Percentiles rank a stretch among this genome's conserved stretches.
Conservation (phyloP, 257 asterid species). For the Nicotiana obtusifolia region DNA sequence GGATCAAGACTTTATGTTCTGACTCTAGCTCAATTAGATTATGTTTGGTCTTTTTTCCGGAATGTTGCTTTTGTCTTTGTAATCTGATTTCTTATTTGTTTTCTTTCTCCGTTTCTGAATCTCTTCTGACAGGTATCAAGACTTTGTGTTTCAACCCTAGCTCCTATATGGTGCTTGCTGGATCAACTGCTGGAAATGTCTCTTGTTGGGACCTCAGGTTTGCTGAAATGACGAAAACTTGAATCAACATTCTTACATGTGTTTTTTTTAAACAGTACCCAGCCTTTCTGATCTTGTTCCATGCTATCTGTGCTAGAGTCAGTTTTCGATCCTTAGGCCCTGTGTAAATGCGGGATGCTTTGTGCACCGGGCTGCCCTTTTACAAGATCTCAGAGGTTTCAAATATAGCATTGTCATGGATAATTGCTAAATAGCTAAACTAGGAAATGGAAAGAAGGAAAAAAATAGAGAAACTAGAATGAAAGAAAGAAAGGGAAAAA, state of each 20-base stretch:
- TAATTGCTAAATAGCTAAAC: conserved; percentile 1
- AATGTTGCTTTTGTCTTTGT: neutral
- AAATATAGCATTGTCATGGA: neutral
- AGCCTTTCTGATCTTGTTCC: neutral
- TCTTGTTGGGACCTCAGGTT: conserved; percentile 95
- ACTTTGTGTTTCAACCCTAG: conserved; percentile 62
- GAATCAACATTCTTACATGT: neutral
- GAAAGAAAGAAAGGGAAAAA: neutral
- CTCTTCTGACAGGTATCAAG: conserved; percentile 39
- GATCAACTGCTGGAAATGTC: conserved; percentile 73
- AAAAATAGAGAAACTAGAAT: neutral
- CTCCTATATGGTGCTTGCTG: conserved; percentile 63
- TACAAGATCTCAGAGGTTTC: neutral
- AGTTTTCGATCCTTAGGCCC: neutral
- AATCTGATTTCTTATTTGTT: neutral
- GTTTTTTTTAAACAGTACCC: neutral
- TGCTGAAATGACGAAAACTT: neutral
- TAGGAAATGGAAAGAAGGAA: neutral
- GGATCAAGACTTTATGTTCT: conserved; percentile 55
- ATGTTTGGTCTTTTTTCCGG: neutral
- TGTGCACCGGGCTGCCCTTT: too few species aligned
- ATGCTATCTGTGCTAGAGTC: neutral
- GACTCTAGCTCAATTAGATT: conserved; percentile 38
- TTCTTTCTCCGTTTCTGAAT: neutral
- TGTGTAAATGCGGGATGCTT: too few species aligned